Percentiles rank a stretch among this genome's conserved stretches.
Evolutionary conservation across 371 early-diverging fungal genomes (phyloP).

Genomic region (Saksenaea vasiformis): DNA sequence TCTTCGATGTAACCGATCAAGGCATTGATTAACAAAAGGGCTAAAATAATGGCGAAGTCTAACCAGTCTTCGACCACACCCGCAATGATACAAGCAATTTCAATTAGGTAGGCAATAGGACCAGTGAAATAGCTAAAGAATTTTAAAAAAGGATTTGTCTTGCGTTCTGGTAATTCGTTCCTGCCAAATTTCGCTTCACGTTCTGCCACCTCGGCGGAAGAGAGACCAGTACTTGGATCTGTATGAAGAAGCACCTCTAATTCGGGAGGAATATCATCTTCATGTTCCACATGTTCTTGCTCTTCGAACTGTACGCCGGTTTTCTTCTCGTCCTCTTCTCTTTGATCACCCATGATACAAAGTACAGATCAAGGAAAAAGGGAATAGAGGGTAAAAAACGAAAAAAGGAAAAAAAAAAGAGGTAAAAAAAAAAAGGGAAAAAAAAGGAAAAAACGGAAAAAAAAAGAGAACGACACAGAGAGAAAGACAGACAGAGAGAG

Average conservation of each 20-base stretch:
- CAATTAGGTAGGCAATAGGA: constrained; percentile 88
- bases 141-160: constrained; percentile 80
- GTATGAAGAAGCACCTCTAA: constrained; percentile 71
- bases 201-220: constrained; percentile 53
- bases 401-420: neutral
- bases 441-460: neutral
- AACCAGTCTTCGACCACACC: constrained; percentile 78
- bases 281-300: constrained; percentile 66
- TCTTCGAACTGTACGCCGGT: constrained; percentile 40
- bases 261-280: constrained; percentile 71
- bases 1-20: constrained; percentile 89
- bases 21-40: constrained; percentile 84
- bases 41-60: constrained; percentile 86
- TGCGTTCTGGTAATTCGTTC: constrained; percentile 77
- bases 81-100: constrained; percentile 74
- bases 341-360: neutral
- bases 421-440: neutral
- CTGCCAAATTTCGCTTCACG: constrained; percentile 66
- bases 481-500: neutral
- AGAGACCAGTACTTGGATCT: constrained; percentile 62
- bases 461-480: neutral
- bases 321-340: constrained; percentile 13
- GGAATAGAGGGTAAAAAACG: neutral
- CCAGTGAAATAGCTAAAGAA: constrained; percentile 88
- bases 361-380: neutral